A percentile compares a stretch with the other conserved stretches of the same genome.
phyloP scores from a whole-genome alignment of 306 rosid species.

The Vigna mungo region DNA sequence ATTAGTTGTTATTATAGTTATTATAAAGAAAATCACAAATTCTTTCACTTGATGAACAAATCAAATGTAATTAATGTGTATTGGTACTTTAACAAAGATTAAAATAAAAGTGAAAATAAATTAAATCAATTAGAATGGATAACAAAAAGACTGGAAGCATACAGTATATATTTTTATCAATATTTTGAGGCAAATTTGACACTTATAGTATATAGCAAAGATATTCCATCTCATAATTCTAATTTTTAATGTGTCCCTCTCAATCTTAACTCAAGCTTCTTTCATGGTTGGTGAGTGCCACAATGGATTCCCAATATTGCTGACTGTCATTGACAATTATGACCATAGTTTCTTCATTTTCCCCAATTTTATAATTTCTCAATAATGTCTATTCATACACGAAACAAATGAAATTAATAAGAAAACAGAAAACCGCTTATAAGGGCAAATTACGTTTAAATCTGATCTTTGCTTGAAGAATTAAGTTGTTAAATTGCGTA shows the following conservation, averaged over 20 bases:
- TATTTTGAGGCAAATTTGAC: neutral
- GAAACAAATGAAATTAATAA: neutral
- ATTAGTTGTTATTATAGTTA: too few relatives aligned
- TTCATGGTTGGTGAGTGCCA: constrained; percentile 49
- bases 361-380: neutral
- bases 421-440: neutral
- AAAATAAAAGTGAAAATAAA: too few relatives aligned
- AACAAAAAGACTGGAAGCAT: too few relatives aligned
- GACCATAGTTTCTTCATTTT: constrained; percentile 9
- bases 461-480: constrained; percentile 26
- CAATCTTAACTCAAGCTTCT: constrained; percentile 44
- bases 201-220: neutral
- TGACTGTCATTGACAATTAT: constrained; percentile 44
- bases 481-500: neutral
- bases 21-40: too few relatives aligned
- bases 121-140: neutral
- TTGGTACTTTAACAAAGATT: too few relatives aligned
- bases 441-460: constrained; percentile 25
- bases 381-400: constrained; percentile 33
- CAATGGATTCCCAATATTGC: constrained; percentile 38
- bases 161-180: neutral
- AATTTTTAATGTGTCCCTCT: constrained; percentile 32
- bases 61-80: too few relatives aligned
- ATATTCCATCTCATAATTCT: neutral
- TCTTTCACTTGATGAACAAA: too few relatives aligned